Evolutionary conservation across 2,329 filamentous ascomycete genomes (phyloP).

Genomic region (Neopestalotiopsis rosae): DNA sequence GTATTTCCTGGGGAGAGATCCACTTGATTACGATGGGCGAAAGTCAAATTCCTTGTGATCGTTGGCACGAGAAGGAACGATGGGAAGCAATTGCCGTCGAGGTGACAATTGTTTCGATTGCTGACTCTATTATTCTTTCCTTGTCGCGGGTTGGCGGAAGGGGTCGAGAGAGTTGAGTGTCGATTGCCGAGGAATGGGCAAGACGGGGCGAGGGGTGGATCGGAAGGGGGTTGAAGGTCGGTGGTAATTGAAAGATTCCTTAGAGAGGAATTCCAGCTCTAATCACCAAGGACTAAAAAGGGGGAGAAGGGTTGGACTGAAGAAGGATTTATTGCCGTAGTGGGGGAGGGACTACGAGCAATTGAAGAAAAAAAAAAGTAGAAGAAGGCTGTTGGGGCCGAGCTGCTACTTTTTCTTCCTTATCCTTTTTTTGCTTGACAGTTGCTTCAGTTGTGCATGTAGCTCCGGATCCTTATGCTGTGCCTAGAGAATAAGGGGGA

Average conservation of each 20-base stretch:
- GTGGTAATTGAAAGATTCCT: conserved; percentile 37
- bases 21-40: conserved; percentile 38
- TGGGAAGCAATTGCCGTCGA: conserved; percentile 24
- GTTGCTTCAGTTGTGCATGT: conserved; percentile 32
- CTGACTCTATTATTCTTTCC: conserved; percentile 21
- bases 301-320: conserved; percentile 6
- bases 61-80: conserved; percentile 30
- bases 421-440: conserved; percentile 10
- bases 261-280: conserved; percentile 38
- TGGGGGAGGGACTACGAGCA: conserved; percentile 17
- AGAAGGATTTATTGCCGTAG: conserved; percentile 8
- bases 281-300: conserved; percentile 25
- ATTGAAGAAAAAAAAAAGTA: conserved; percentile 35
- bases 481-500: conserved; percentile 10
- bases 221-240: conserved; percentile 28
- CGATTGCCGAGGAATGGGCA: conserved; percentile 35
- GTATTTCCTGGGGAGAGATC: conserved; percentile 34
- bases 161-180: conserved; percentile 15
- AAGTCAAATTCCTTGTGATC: conserved; percentile 39
- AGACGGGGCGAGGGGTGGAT: conserved; percentile 20
- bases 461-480: conserved; percentile 24
- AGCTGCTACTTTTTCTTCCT: conserved; percentile 15
- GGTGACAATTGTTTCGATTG: neutral
- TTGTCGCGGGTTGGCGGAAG: conserved; percentile 23
- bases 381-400: conserved; percentile 16